A percentile compares a stretch with the other conserved stretches of the same genome.
Evolutionary conservation across 2,329 filamentous ascomycete genomes (phyloP).

Genomic region (Trichoderma sp.): DNA sequence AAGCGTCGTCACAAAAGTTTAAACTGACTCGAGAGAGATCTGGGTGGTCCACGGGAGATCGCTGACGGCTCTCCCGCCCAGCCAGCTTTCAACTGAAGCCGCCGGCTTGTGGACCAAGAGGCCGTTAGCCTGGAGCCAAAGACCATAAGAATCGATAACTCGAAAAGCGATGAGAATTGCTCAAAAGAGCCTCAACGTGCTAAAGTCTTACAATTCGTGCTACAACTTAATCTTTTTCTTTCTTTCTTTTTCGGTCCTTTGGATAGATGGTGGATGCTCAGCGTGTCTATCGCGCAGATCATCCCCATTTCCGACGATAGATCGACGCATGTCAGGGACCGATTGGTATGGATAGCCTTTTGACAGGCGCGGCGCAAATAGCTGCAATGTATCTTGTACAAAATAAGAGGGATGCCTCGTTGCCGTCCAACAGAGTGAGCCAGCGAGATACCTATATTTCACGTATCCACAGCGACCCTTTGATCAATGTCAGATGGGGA

Average conservation of each 20-base stretch:
- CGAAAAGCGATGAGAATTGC: neutral
- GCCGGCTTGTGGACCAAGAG: neutral
- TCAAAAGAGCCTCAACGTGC: neutral
- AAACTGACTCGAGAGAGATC: conserved; percentile 14
- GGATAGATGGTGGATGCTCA: neutral
- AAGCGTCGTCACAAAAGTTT: neutral
- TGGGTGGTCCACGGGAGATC: conserved; percentile 18
- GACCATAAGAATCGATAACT: neutral
- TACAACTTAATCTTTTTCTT: neutral
- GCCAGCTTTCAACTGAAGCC: conserved; percentile 14
- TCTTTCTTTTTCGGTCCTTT: neutral
- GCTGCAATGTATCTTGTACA: neutral
- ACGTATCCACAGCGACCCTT: neutral
- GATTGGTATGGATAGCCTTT: neutral
- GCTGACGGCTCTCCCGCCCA: conserved; percentile 13
- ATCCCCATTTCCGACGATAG: neutral
- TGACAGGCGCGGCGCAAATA: neutral
- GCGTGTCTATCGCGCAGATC: conserved; percentile 7
- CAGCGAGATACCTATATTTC: neutral
- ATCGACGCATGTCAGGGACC: conserved; percentile 4
- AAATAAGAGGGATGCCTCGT: neutral
- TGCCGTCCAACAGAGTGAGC: neutral
- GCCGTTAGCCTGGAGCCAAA: neutral
- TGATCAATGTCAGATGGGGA: neutral
- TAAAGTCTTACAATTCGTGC: neutral